Percentiles rank a stretch among this genome's conserved stretches.
These are phyloP conservation scores for Houttuynia cordata DNA, from an alignment of 164 flowering plant species.

Conservation along the genomic window DNA sequence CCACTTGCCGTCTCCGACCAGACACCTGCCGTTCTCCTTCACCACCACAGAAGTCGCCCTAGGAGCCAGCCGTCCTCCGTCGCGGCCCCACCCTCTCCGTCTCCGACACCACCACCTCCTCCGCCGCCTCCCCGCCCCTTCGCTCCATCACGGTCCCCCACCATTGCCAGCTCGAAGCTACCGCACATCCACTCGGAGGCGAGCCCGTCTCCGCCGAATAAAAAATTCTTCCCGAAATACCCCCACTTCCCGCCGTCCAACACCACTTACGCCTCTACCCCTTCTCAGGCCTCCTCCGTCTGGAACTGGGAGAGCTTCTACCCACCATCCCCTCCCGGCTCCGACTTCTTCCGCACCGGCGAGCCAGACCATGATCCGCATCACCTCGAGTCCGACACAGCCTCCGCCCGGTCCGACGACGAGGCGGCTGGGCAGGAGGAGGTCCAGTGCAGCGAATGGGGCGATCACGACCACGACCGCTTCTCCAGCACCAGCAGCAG, in stretches of 20 bases:
- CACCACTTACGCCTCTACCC: constrained; percentile 52
- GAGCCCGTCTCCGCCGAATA: constrained; percentile 16
- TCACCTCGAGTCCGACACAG: neutral
- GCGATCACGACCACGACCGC: constrained; percentile 46
- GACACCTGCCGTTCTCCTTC: constrained; percentile 46
- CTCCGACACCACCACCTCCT: constrained; percentile 5
- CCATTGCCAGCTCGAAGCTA: constrained; percentile 36
- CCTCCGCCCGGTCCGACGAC: constrained; percentile 4
- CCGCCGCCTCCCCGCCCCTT: constrained; percentile 26
- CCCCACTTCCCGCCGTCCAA: constrained; percentile 13
- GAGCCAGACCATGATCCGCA: neutral
- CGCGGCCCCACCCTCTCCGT: neutral
- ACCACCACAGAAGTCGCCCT: neutral
- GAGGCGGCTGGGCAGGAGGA: constrained; percentile 50
- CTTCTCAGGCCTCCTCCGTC: constrained; percentile 80
- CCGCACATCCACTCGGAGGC: constrained; percentile 45
- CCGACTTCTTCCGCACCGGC: constrained; percentile 16
- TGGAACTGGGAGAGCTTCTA: constrained; percentile 98
- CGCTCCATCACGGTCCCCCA: constrained; percentile 35
- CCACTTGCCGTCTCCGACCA: constrained; percentile 63
- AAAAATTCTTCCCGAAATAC: constrained; percentile 10
- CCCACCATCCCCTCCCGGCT: constrained; percentile 93
- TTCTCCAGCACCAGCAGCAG: constrained; percentile 22
- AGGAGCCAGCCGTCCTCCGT: neutral
- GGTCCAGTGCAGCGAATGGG: constrained; percentile 94